phyloP scores from a whole-genome alignment of 1,284 basidiomycete genomes.

The Athelia sp. region DNA sequence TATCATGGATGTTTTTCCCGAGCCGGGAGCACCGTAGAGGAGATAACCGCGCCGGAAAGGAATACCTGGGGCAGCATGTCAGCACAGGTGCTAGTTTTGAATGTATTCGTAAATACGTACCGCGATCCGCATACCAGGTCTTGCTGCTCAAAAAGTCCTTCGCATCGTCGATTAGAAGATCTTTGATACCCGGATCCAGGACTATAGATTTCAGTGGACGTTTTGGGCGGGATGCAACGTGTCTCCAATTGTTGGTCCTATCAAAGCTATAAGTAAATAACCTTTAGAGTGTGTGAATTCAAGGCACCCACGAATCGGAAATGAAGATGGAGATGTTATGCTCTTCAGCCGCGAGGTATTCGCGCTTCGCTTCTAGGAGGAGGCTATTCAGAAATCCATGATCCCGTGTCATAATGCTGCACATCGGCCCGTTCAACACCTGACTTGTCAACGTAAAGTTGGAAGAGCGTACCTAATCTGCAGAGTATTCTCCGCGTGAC shows the following conservation, averaged over 20 bases:
- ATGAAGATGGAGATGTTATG: slow-evolving; percentile 52
- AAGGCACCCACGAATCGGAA: slow-evolving; percentile 36
- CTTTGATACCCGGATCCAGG: slow-evolving; percentile 77
- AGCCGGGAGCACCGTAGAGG: slow-evolving; percentile 75
- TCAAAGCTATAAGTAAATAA: slow-evolving; percentile 2
- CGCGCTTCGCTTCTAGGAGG: slow-evolving; percentile 50
- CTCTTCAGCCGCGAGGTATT: slow-evolving; percentile 45
- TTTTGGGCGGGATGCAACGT: slow-evolving; percentile 78
- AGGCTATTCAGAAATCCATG: slow-evolving; percentile 44
- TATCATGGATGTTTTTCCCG: slow-evolving; percentile 78
- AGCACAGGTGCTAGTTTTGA: slow-evolving; percentile 27
- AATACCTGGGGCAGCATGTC: slow-evolving; percentile 67
- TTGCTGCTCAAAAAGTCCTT: slow-evolving; percentile 77
- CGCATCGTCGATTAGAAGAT: slow-evolving; percentile 74
- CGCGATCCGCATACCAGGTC: slow-evolving; percentile 34
- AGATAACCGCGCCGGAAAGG: slow-evolving; percentile 84
- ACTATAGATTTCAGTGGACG: slow-evolving; percentile 77
- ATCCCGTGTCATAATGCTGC: slow-evolving; percentile 47
- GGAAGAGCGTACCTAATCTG: slow-evolving; percentile 27
- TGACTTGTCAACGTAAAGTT: too few species aligned
- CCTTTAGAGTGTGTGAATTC: not conserved
- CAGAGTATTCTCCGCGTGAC: slow-evolving; percentile 28
- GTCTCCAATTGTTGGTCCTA: slow-evolving; percentile 54
- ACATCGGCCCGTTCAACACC: not conserved
- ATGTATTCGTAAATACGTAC: not conserved